Conservation (phyloP, 495 filamentous ascomycete species). For the Xylaria scruposa region DNA sequence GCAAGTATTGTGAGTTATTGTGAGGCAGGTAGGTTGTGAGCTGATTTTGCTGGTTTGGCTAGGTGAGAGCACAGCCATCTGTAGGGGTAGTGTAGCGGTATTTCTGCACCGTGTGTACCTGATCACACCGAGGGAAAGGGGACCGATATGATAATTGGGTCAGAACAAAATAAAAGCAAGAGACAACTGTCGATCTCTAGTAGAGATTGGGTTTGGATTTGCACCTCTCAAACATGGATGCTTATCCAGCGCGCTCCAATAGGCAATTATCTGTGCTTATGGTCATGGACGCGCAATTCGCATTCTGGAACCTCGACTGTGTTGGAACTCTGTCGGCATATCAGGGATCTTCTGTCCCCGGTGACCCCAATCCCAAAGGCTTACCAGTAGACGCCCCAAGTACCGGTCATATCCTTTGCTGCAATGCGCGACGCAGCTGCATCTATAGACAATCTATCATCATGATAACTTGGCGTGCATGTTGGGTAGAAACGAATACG, state of each 20-base stretch:
- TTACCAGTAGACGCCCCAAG: neutral
- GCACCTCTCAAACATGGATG: slow-evolving; percentile 19
- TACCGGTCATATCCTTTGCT: neutral
- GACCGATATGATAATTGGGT: slow-evolving; percentile 11
- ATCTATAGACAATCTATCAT: neutral
- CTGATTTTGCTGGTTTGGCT: no score
- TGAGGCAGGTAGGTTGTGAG: neutral
- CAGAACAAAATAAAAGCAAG: slow-evolving; percentile 17
- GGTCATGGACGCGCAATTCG: slow-evolving; percentile 26
- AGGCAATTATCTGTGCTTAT: slow-evolving; percentile 18
- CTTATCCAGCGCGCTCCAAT: slow-evolving; percentile 8
- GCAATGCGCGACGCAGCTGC: neutral
- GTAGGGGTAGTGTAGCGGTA: neutral
- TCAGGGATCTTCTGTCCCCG: slow-evolving; percentile 23
- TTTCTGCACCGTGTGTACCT: slow-evolving; percentile 13
- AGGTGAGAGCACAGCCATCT: neutral
- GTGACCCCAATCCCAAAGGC: neutral
- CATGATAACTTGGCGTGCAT: neutral
- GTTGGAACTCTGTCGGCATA: slow-evolving; percentile 29
- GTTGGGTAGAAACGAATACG: neutral
- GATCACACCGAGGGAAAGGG: neutral
- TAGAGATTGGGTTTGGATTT: slow-evolving; percentile 15
- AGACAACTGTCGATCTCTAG: slow-evolving; percentile 18
- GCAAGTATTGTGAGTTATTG: neutral
- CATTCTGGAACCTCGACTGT: slow-evolving; percentile 16